phyloP scores from a whole-genome alignment of 2,329 filamentous ascomycete species.

The Fusarium pseudocircinatum region DNA sequence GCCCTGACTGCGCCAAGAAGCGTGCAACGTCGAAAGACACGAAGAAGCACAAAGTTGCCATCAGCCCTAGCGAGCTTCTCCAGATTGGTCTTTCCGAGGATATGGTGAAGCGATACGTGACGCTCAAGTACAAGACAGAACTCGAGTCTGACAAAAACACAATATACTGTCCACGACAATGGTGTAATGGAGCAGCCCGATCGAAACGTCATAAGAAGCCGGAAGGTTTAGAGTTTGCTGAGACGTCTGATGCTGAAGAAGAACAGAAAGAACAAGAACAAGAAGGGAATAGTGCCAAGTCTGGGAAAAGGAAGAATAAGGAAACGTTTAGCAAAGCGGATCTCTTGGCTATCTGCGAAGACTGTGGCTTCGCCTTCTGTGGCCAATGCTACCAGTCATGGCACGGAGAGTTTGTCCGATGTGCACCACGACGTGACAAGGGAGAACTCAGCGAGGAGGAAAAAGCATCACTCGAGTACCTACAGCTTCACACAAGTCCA shows the following conservation, averaged over 20 bases:
- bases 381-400: constrained; percentile 75
- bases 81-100: constrained; percentile 78
- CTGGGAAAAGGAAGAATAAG: constrained; percentile 35
- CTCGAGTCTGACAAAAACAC: constrained; percentile 92
- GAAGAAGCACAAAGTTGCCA: constrained; percentile 70
- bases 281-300: constrained; percentile 31
- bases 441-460: constrained; percentile 85
- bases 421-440: constrained; percentile 71
- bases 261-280: constrained; percentile 47
- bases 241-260: constrained; percentile 64
- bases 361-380: constrained; percentile 92
- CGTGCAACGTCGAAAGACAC: constrained; percentile 50
- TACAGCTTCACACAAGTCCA: constrained; percentile 81
- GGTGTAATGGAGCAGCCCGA: constrained; percentile 90
- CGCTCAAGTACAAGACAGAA: constrained; percentile 90
- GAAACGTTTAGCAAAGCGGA: constrained; percentile 62
- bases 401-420: constrained; percentile 87
- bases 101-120: constrained; percentile 84
- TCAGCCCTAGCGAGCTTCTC: constrained; percentile 85
- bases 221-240: constrained; percentile 68
- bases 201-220: constrained; percentile 79
- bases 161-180: constrained; percentile 89
- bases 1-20: constrained; percentile 79
- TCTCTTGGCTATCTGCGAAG: constrained; percentile 84
- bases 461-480: constrained; percentile 85